A percentile compares a stretch with the other conserved stretches of the same genome.
Evolutionary conservation across 2,329 filamentous ascomycete genomes (phyloP).

Genomic region (Alternaria sp.): DNA sequence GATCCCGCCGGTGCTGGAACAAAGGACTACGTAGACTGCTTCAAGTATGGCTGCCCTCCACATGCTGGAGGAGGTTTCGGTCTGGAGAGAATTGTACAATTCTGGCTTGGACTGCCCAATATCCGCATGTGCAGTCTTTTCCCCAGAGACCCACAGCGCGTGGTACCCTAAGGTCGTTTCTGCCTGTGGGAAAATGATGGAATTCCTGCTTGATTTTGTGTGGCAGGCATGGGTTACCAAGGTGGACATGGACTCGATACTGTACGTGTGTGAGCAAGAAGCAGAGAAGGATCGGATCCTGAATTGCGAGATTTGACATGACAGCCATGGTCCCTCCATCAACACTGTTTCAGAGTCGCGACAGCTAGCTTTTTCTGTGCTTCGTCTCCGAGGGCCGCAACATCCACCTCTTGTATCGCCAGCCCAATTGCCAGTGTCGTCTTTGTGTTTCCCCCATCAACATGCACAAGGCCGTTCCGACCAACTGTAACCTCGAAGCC

Average conservation of each 20-base stretch:
- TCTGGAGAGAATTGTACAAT: constrained; percentile 71
- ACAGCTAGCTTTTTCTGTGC: constrained; percentile 75
- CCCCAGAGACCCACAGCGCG: constrained; percentile 68
- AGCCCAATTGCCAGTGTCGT: constrained; percentile 80
- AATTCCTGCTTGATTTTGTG: neutral
- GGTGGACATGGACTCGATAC: neutral
- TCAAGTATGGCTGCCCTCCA: constrained; percentile 69
- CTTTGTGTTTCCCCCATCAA: constrained; percentile 78
- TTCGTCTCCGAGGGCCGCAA: constrained; percentile 68
- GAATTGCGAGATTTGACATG: neutral
- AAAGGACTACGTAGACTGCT: constrained; percentile 70
- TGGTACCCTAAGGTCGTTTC: constrained; percentile 53
- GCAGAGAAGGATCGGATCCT: neutral
- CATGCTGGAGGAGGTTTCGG: constrained; percentile 72
- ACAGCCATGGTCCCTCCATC: constrained; percentile 16
- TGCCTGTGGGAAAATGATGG: neutral
- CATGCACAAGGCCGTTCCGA: constrained; percentile 91
- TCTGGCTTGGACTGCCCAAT: constrained; percentile 71
- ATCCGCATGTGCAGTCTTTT: constrained; percentile 69
- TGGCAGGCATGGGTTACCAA: neutral
- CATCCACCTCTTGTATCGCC: constrained; percentile 80
- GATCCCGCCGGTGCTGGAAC: constrained; percentile 67
- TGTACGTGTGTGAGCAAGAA: neutral
- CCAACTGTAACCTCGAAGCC: constrained; percentile 95
- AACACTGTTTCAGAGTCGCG: constrained; percentile 68